Percentiles rank a stretch among this genome's conserved stretches.
These are phyloP conservation scores for Pholiota adiposa DNA, from an alignment of 1,284 basidiomycete species.

Conservation along the genomic window DNA sequence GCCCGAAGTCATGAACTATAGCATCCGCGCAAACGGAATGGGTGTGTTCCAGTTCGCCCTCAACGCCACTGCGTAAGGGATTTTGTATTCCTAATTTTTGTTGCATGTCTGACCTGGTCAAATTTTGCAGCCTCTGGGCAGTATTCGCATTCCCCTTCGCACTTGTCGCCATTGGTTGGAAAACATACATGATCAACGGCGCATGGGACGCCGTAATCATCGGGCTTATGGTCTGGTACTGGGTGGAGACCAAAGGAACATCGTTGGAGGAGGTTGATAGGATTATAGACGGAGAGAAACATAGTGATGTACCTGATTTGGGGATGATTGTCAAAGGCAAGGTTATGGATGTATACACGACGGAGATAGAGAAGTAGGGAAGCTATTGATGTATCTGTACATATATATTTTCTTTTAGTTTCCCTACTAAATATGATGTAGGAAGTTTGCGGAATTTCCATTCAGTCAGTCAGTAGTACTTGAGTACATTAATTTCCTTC, in stretches of 20 bases:
- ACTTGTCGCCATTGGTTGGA: conserved; percentile 22
- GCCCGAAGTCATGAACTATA: conserved; percentile 21
- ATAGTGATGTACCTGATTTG: conserved; percentile 13
- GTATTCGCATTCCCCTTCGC: conserved; percentile 22
- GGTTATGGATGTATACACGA: background rate
- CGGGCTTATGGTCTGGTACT: conserved; percentile 22
- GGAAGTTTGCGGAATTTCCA: too few species aligned
- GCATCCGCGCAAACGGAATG: conserved; percentile 21
- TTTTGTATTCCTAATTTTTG: background rate
- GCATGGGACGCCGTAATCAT: conserved; percentile 28
- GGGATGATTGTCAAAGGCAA: conserved; percentile 8
- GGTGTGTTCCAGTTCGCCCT: conserved; percentile 20
- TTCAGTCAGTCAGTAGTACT: too few species aligned
- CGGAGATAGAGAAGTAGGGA: background rate
- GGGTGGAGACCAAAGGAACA: conserved; percentile 29
- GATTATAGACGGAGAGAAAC: conserved; percentile 18
- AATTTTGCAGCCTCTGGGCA: conserved; percentile 5
- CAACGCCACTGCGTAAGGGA: conserved; percentile 19
- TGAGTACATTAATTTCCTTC: too few species aligned
- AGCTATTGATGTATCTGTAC: background rate
- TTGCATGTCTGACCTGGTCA: background rate
- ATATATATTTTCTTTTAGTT: background rate
- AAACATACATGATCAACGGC: conserved; percentile 31
- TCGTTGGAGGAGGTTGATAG: conserved; percentile 24
- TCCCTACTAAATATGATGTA: too few species aligned